A percentile compares a stretch with the other conserved stretches of the same genome.
Evolutionary conservation across 1,284 basidiomycete species (phyloP).

Genomic region (Ustilago curta): DNA sequence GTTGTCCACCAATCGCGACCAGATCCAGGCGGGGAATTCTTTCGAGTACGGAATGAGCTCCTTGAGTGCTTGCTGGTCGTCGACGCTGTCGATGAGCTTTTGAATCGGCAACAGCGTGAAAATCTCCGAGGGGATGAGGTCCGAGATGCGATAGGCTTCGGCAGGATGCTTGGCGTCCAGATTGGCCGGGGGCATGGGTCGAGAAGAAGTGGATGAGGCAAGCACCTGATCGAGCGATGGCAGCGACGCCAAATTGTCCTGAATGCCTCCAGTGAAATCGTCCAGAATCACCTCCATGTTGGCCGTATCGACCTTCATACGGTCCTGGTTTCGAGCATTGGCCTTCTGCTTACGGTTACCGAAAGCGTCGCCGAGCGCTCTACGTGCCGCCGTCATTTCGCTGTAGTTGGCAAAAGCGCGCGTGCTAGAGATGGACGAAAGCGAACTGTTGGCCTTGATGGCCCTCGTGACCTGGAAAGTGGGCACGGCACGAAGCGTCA

Average conservation of each 20-base stretch:
- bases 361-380: conserved; percentile 65
- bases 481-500: conserved; percentile 63
- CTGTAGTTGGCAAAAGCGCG: conserved; percentile 48
- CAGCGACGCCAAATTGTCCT: conserved; percentile 46
- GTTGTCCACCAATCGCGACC: conserved; percentile 43
- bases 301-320: conserved; percentile 68
- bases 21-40: conserved; percentile 48
- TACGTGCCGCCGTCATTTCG: conserved; percentile 53
- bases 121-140: conserved; percentile 55
- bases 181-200: conserved; percentile 62
- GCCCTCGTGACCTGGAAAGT: conserved; percentile 61
- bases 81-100: conserved; percentile 42
- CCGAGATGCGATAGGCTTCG: conserved; percentile 60
- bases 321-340: conserved; percentile 62
- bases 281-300: conserved; percentile 64
- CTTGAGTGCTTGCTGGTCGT: conserved; percentile 33
- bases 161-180: conserved; percentile 59
- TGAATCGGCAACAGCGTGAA: conserved; percentile 50
- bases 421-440: conserved; percentile 52
- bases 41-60: conserved; percentile 40
- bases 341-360: conserved; percentile 68
- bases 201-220: conserved; percentile 48
- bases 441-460: conserved; percentile 57
- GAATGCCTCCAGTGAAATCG: conserved; percentile 61
- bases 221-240: conserved; percentile 54